Evolutionary conservation across 2,329 filamentous ascomycete species (phyloP).

Genomic region (Alternaria angustiovoidea): DNA sequence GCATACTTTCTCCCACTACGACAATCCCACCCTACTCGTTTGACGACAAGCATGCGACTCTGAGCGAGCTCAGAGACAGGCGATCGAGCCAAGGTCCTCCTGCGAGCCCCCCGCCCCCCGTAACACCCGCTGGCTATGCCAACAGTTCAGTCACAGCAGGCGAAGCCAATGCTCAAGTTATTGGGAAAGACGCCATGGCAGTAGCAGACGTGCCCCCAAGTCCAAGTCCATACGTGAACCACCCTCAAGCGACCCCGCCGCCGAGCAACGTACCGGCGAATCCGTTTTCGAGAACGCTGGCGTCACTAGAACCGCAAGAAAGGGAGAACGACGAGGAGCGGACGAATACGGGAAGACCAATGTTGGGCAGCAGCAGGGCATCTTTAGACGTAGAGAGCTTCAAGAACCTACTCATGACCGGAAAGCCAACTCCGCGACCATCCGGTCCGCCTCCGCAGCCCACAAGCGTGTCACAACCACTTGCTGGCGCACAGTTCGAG

Average conservation of each 20-base stretch:
- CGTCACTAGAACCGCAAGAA: constrained; percentile 45
- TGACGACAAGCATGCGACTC: constrained; percentile 31
- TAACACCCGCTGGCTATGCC: constrained; percentile 28
- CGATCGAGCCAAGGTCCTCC: constrained; percentile 20
- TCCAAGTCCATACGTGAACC: constrained; percentile 27
- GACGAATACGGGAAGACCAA: constrained; percentile 34
- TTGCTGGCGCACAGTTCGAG: constrained; percentile 40
- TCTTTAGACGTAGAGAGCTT: constrained; percentile 81
- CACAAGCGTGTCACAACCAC: constrained; percentile 32
- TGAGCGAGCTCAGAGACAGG: constrained; percentile 26
- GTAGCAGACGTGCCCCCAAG: constrained; percentile 34
- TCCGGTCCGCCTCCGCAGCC: constrained; percentile 37
- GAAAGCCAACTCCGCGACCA: constrained; percentile 59
- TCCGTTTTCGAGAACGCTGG: constrained; percentile 51
- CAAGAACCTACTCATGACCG: constrained; percentile 77
- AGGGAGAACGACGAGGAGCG: constrained; percentile 37
- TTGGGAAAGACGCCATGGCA: constrained; percentile 34
- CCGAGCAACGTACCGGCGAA: constrained; percentile 42
- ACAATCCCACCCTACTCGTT: constrained; percentile 46
- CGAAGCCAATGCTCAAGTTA: constrained; percentile 22
- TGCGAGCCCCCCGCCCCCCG: constrained; percentile 28
- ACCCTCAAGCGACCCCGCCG: constrained; percentile 20
- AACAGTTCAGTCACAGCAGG: constrained; percentile 25
- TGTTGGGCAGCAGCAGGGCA: constrained; percentile 42
- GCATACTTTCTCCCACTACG: constrained; percentile 56